A percentile compares a stretch with the other conserved stretches of the same genome.
Evolutionary conservation across 305 asterid genomes (phyloP).

Genomic region (Rubia occidens): DNA sequence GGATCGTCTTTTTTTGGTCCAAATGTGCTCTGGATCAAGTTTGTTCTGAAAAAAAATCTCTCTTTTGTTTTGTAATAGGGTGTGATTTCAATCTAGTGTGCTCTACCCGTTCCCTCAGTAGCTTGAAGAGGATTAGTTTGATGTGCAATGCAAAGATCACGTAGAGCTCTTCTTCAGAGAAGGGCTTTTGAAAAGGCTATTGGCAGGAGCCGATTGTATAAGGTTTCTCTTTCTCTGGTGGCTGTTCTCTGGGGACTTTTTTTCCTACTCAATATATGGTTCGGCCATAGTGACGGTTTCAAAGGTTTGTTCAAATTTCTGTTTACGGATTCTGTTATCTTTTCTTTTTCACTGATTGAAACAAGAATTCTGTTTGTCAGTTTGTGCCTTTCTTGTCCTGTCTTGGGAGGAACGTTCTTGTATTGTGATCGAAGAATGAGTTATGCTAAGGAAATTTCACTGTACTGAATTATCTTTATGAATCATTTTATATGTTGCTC

Average conservation of each 20-base stretch:
- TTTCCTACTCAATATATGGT: slow-evolving; percentile 67
- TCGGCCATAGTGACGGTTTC: slow-evolving; percentile 57
- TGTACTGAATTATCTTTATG: too few relatives aligned
- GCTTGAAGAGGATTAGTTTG: slow-evolving; percentile 36
- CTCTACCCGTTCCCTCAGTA: slow-evolving; percentile 17
- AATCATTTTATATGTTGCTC: too few relatives aligned
- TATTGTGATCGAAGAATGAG: too few relatives aligned
- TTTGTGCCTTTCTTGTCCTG: neutral
- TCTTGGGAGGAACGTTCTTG: neutral
- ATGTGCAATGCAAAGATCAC: slow-evolving; percentile 94
- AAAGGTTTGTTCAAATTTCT: slow-evolving; percentile 45
- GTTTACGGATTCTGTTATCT: neutral
- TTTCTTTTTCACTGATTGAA: neutral
- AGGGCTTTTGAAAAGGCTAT: slow-evolving; percentile 60
- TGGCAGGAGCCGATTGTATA: slow-evolving; percentile 46
- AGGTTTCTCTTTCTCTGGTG: slow-evolving; percentile 53
- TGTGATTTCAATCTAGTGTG: slow-evolving; percentile 9
- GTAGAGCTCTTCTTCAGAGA: slow-evolving; percentile 88
- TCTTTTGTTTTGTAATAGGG: slow-evolving; percentile 16
- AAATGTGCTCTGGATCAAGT: neutral
- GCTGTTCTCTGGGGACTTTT: slow-evolving; percentile 61
- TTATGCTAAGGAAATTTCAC: too few relatives aligned
- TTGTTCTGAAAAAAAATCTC: neutral
- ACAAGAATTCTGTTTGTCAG: neutral
- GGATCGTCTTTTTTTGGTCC: neutral